Evolutionary conservation across 140 eudicot species (phyloP).

Genomic region (Flaveria floridana): DNA sequence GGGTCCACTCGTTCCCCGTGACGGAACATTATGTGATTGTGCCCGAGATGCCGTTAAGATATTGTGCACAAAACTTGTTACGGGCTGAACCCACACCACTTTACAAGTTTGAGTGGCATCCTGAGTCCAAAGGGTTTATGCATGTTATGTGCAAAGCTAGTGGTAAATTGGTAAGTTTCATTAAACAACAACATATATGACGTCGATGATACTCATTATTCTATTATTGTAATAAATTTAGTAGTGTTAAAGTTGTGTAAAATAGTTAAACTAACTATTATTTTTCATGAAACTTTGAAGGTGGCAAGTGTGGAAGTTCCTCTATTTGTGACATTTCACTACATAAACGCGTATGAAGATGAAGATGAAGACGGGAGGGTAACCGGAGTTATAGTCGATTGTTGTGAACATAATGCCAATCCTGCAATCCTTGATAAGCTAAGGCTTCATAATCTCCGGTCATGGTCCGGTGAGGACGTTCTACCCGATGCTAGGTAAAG

Average conservation of each 20-base stretch:
- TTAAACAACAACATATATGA: background rate
- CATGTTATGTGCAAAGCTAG: conserved; percentile 96
- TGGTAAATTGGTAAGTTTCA: conserved; percentile 74
- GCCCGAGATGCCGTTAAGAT: conserved; percentile 96
- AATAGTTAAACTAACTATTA: background rate
- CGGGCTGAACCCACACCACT: conserved; percentile 96
- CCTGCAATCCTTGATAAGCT: conserved; percentile 85
- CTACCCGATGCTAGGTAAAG: conserved; percentile 83
- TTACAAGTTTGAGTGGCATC: conserved; percentile 92
- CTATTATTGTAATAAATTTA: background rate
- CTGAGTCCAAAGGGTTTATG: conserved; percentile 80
- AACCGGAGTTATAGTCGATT: conserved; percentile 71
- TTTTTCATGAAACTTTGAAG: conserved; percentile 33
- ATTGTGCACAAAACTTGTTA: conserved; percentile 79
- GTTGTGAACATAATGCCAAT: conserved; percentile 91
- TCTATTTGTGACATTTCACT: conserved; percentile 82
- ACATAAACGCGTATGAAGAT: conserved; percentile 97
- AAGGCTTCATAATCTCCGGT: conserved; percentile 64
- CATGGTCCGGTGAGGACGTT: conserved; percentile 64
- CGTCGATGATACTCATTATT: background rate
- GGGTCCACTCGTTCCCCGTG: conserved; percentile 98
- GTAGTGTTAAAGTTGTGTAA: background rate
- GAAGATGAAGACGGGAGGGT: conserved; percentile 85
- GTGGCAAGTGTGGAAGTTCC: conserved; percentile 99
- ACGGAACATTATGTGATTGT: conserved; percentile 84